A percentile compares a stretch with the other conserved stretches of the same genome.
Conservation (phyloP, 2,329 filamentous ascomycete genomes). For the Ustulina deusta region DNA sequence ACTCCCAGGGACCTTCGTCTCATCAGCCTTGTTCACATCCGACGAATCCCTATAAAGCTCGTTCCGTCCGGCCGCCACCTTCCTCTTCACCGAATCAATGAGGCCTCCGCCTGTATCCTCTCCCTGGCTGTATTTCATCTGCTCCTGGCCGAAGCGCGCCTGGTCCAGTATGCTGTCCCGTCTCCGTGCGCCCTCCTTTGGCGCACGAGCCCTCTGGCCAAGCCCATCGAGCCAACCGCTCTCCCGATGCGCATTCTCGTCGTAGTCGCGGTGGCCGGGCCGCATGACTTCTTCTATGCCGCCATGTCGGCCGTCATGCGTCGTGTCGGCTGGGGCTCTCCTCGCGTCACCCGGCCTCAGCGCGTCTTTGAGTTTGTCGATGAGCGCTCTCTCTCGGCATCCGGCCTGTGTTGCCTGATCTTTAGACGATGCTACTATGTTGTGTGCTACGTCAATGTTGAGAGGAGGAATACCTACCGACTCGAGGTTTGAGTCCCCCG, state of each 20-base stretch:
- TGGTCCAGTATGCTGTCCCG: conserved; percentile 17
- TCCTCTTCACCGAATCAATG: conserved; percentile 11
- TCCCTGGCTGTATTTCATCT: background rate
- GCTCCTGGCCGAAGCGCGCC: background rate
- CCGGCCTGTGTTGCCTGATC: conserved; percentile 20
- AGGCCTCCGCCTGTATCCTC: background rate
- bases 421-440: conserved; percentile 4
- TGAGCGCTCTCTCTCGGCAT: conserved; percentile 29
- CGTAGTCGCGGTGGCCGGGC: conserved; percentile 29
- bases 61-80: background rate
- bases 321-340: background rate
- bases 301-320: conserved; percentile 28
- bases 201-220: background rate
- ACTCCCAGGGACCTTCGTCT: conserved; percentile 18
- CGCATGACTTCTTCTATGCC: conserved; percentile 31
- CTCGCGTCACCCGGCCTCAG: conserved; percentile 34
- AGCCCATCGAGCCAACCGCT: conserved; percentile 25
- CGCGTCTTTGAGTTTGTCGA: conserved; percentile 37
- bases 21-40: conserved; percentile 18
- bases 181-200: background rate
- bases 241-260: conserved; percentile 10
- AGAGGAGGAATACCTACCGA: conserved; percentile 12
- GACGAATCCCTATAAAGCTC: conserved; percentile 30
- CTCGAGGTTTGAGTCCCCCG: conserved; percentile 16
- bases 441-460: background rate